Evolutionary conservation across 75 land plant species (phyloP).

Genomic region (Cupressus sempervirens): DNA sequence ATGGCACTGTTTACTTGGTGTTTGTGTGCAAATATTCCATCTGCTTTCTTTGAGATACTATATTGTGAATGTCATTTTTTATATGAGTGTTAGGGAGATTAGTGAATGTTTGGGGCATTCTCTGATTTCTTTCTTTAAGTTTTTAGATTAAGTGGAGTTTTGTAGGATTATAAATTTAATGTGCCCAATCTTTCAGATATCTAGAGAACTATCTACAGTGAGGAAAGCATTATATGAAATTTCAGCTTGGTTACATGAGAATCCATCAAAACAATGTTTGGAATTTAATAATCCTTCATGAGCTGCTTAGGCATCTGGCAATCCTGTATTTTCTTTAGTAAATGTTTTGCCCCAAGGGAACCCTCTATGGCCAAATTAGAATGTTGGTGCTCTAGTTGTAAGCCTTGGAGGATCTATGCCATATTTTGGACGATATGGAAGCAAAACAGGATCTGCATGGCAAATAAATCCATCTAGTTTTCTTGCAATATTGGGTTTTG

Average conservation of each 20-base stretch:
- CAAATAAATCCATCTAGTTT: constrained; percentile 15
- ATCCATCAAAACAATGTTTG: no score
- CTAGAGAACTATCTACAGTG: constrained; percentile 61
- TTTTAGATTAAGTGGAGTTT: no score
- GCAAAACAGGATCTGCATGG: constrained; percentile 50
- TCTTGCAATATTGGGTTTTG: constrained; percentile 15
- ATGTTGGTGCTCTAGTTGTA: constrained; percentile 48
- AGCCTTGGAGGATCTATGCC: constrained; percentile 51
- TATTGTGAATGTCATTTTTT: not conserved
- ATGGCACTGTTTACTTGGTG: no score
- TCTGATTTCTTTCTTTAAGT: no score
- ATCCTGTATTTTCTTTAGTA: constrained; percentile 34
- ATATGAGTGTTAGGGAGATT: not conserved
- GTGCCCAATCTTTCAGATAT: constrained; percentile 36
- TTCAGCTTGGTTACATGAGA: no score
- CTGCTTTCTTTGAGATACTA: not conserved
- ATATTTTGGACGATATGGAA: constrained; percentile 59
- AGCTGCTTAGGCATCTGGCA: constrained; percentile 47
- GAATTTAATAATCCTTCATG: no score
- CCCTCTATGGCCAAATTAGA: constrained; percentile 24
- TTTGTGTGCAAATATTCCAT: no score
- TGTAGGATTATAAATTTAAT: no score
- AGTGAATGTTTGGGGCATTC: not conserved
- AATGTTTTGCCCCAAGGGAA: constrained; percentile 30
- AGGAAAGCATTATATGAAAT: no score